Percentiles rank a stretch among this genome's conserved stretches.
Conservation (phyloP, 2,329 filamentous ascomycete species). For the Amauroascus niger region DNA sequence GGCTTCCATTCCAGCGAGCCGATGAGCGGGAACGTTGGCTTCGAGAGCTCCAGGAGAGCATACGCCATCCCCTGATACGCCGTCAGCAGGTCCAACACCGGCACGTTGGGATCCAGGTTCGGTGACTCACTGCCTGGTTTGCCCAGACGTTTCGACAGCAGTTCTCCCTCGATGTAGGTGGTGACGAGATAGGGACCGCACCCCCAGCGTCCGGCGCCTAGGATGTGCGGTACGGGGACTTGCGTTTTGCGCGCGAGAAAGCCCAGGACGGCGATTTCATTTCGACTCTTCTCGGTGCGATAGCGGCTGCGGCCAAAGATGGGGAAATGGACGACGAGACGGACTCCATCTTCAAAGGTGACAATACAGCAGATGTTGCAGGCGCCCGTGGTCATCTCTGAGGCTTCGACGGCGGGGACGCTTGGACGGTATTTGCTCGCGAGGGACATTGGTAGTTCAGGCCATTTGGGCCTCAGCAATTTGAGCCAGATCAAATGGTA, state of each 20-base stretch:
- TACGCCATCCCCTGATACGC: slow-evolving; percentile 18
- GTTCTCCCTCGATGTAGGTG: slow-evolving; percentile 22
- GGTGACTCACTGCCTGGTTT: neutral
- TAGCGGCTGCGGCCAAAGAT: slow-evolving; percentile 15
- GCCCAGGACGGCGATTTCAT: slow-evolving; percentile 16
- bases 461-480: no score
- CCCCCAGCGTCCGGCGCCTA: slow-evolving; percentile 19
- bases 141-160: slow-evolving; percentile 20
- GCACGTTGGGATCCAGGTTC: slow-evolving; percentile 15
- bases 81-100: slow-evolving; percentile 5
- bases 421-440: no score
- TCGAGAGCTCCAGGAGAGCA: slow-evolving; percentile 15
- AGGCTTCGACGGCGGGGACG: no score
- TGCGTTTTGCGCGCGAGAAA: slow-evolving; percentile 20
- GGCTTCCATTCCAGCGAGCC: slow-evolving; percentile 17
- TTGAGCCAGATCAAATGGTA: no score
- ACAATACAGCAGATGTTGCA: slow-evolving; percentile 20
- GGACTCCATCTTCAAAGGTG: slow-evolving; percentile 14
- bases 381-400: no score
- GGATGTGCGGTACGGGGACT: slow-evolving; percentile 22
- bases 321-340: slow-evolving; percentile 18
- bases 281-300: slow-evolving; percentile 15
- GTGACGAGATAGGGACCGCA: slow-evolving; percentile 24
- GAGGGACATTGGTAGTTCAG: no score
- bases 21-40: slow-evolving; percentile 16